Conservation (phyloP, 176 grass and related monocot species). For the Dendrocalamus sinicus region DNA sequence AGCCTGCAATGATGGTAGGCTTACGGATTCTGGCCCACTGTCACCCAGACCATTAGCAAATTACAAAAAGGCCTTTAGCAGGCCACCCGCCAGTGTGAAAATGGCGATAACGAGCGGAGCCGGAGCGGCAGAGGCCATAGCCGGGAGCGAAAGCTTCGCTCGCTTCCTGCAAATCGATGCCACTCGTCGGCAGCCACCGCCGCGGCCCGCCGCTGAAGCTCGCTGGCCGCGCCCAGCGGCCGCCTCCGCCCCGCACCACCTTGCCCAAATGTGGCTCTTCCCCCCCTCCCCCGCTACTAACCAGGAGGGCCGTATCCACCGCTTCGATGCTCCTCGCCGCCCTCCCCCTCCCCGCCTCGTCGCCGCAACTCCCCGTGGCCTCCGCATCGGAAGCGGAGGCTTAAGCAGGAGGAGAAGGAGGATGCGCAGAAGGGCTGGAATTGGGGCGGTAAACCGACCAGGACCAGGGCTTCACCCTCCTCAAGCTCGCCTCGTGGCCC, state of each 20-base stretch:
- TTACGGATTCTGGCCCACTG: neutral
- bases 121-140: conserved; percentile 12
- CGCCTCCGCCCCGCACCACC: neutral
- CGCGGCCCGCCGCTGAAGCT: conserved; percentile 48
- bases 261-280: neutral
- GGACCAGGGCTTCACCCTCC: conserved; percentile 74
- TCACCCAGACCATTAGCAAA: neutral
- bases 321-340: conserved; percentile 49
- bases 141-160: neutral
- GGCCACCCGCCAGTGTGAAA: conserved; percentile 8
- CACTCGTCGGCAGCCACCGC: conserved; percentile 46
- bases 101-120: conserved; percentile 34
- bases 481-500: conserved; percentile 71
- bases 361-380: conserved; percentile 30
- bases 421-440: neutral
- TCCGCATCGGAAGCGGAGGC: conserved; percentile 31
- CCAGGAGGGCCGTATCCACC: conserved; percentile 43
- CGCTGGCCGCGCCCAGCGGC: conserved; percentile 31
- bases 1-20: no score
- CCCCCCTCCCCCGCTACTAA: neutral
- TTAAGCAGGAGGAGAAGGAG: neutral
- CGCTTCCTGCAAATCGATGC: conserved; percentile 26
- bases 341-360: conserved; percentile 44
- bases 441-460: conserved; percentile 67
- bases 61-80: neutral